phyloP scores from a whole-genome alignment of 1,284 basidiomycete species.

The Psilocybe mexicana region DNA sequence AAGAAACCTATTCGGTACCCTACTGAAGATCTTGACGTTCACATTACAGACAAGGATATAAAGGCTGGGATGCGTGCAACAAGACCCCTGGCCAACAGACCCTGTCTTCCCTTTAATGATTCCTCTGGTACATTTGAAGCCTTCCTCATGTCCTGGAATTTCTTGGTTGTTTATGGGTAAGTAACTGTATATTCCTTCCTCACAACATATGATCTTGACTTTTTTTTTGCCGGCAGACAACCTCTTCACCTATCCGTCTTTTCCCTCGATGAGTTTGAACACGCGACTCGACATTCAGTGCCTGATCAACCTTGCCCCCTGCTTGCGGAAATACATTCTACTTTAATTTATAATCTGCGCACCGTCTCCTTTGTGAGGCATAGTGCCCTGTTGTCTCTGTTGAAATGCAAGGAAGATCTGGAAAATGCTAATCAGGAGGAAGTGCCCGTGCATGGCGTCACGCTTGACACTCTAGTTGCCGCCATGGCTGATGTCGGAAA shows the following conservation, averaged over 20 bases:
- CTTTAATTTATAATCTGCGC: slow-evolving; percentile 85
- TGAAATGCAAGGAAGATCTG: slow-evolving; percentile 47
- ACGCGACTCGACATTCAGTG: slow-evolving; percentile 78
- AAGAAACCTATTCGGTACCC: slow-evolving; percentile 88
- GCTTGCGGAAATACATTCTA: slow-evolving; percentile 87
- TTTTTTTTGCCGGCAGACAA: slow-evolving; percentile 50
- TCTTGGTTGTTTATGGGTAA: slow-evolving; percentile 89
- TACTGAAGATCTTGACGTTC: slow-evolving; percentile 81
- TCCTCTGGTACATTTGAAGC: slow-evolving; percentile 74
- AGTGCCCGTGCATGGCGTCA: slow-evolving; percentile 49
- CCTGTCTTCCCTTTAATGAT: slow-evolving; percentile 75
- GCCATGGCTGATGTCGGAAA: slow-evolving; percentile 75
- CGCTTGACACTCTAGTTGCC: slow-evolving; percentile 56
- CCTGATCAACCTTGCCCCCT: slow-evolving; percentile 74
- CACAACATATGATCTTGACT: not conserved
- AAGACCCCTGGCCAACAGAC: slow-evolving; percentile 67
- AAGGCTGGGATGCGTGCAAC: slow-evolving; percentile 69
- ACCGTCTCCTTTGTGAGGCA: slow-evolving; percentile 75
- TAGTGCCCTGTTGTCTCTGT: slow-evolving; percentile 67
- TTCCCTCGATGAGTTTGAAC: slow-evolving; percentile 92
- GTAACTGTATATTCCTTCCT: slow-evolving; percentile 12
- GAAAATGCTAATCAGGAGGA: slow-evolving; percentile 27
- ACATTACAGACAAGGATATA: slow-evolving; percentile 75
- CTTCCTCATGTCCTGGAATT: slow-evolving; percentile 91
- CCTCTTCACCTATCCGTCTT: slow-evolving; percentile 89